phyloP scores from a whole-genome alignment of 371 early-diverging fungal species.

The Massospora cicadina region DNA sequence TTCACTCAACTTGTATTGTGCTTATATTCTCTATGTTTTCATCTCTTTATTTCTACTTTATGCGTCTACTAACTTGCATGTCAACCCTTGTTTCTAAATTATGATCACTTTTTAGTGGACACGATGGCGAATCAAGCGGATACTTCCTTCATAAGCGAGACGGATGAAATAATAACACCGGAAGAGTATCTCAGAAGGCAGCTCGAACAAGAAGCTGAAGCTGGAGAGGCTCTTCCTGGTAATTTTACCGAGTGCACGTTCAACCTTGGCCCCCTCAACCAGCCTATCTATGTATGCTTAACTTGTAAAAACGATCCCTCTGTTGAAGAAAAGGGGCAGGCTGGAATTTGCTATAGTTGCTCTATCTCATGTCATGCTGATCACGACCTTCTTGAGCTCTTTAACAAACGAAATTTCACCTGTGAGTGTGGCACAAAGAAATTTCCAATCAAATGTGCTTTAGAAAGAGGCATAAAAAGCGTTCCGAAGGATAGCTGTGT shows the following conservation, averaged over 20 bases:
- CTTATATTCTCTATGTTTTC: too few relatives aligned
- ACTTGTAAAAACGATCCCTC: background rate
- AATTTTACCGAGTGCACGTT: constrained; percentile 8
- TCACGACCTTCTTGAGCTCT: constrained; percentile 65
- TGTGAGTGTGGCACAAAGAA: constrained; percentile 67
- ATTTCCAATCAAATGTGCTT: constrained; percentile 22
- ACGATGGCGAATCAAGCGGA: background rate
- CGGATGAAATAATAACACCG: constrained; percentile 7
- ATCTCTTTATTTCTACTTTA: too few relatives aligned
- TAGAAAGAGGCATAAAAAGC: constrained; percentile 16
- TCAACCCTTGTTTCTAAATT: too few relatives aligned
- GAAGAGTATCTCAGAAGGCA: constrained; percentile 1
- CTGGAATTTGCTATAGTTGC: constrained; percentile 63
- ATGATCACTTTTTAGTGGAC: too few relatives aligned
- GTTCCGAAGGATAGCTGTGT: background rate
- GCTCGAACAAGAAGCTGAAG: constrained; percentile 10
- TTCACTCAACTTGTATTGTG: too few relatives aligned
- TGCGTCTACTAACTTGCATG: too few relatives aligned
- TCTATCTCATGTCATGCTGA: constrained; percentile 61
- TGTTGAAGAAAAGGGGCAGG: constrained; percentile 11
- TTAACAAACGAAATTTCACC: constrained; percentile 58
- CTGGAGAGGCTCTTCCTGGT: background rate
- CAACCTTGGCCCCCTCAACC: constrained; percentile 6
- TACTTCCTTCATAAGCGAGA: background rate
- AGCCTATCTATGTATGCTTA: constrained; percentile 6